These are phyloP conservation scores for Chrysosporium queenslandicum DNA, from an alignment of 2,329 filamentous ascomycete species.

Conservation along the genomic window DNA sequence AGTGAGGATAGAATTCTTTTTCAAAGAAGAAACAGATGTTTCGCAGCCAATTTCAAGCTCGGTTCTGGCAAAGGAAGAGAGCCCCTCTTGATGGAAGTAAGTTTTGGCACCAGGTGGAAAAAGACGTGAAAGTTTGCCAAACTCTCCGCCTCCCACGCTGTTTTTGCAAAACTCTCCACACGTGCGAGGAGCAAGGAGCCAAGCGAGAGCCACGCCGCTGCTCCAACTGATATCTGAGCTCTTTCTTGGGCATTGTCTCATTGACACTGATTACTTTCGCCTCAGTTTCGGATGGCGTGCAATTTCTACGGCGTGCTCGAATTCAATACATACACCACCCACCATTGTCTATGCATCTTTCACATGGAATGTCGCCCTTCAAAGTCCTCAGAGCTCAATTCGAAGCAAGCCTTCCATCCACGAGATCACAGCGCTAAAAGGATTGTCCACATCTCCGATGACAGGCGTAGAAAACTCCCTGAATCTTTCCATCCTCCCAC, in stretches of 20 bases:
- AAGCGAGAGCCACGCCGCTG: no score
- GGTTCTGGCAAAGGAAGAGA: not conserved
- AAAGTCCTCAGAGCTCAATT: slow-evolving; percentile 31
- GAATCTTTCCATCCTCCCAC: slow-evolving; percentile 35
- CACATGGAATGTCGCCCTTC: no score
- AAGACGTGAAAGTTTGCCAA: not conserved
- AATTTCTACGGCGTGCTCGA: no score
- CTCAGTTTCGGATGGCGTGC: no score
- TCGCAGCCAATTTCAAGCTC: not conserved
- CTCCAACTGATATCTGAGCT: no score
- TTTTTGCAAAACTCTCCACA: not conserved
- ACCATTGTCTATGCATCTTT: no score
- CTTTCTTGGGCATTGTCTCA: no score
- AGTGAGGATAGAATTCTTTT: not conserved
- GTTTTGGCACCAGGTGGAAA: not conserved
- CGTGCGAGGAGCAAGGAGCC: no score
- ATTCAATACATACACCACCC: no score
- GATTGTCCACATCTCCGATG: slow-evolving; percentile 30
- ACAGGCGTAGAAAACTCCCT: slow-evolving; percentile 42
- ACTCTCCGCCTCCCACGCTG: not conserved
- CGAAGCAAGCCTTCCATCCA: slow-evolving; percentile 31
- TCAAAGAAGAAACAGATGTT: not conserved
- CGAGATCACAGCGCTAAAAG: slow-evolving; percentile 23
- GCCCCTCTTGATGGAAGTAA: slow-evolving; percentile 3
- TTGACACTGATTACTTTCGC: no score